These are phyloP conservation scores for Solanum appendiculatum DNA, from an alignment of 257 asterid genomes.

Conservation along the genomic window DNA sequence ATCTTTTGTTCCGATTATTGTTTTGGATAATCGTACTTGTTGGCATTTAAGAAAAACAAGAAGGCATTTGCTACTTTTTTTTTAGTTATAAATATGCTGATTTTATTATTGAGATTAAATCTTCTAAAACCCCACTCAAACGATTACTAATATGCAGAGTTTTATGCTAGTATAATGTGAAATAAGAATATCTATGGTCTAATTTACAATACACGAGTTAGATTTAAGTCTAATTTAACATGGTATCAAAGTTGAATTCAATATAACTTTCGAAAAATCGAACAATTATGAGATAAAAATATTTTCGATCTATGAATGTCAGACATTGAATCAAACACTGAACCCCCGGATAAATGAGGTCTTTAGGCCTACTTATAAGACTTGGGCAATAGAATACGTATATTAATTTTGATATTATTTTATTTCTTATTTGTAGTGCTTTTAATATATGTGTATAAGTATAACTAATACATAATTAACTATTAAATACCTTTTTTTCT, in stretches of 20 bases:
- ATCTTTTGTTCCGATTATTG: neutral
- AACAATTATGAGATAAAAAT: no score
- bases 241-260: no score
- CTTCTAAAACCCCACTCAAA: neutral
- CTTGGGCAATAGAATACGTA: neutral
- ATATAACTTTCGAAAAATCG: no score
- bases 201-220: no score
- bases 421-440: neutral
- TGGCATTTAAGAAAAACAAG: neutral
- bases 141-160: neutral
- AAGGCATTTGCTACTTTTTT: neutral
- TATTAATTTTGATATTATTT: neutral
- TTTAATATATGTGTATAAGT: neutral
- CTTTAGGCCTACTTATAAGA: neutral
- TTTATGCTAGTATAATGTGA: neutral
- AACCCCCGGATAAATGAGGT: accelerated
- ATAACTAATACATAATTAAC: no score
- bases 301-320: no score
- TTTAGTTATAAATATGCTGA: neutral
- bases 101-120: neutral
- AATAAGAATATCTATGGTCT: neutral
- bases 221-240: no score
- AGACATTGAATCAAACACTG: neutral
- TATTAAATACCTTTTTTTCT: neutral
- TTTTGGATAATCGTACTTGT: neutral